Evolutionary conservation across 306 rosid genomes (phyloP).

Genomic region (Pachyrhizus erosus): DNA sequence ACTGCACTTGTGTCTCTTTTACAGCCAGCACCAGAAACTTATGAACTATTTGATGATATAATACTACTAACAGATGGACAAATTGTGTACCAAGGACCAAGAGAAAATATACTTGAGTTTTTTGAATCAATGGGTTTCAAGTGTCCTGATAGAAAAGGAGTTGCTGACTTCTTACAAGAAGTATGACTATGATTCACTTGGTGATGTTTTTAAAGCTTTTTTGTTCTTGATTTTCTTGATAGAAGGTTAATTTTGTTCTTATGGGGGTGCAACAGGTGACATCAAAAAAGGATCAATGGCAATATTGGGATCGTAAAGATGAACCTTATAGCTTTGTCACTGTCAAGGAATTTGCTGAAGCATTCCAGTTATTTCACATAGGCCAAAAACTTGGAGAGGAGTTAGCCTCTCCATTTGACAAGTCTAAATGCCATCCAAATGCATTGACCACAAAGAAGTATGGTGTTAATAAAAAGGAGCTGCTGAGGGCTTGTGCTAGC

Average conservation of each 20-base stretch:
- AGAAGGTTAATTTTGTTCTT: constrained; percentile 19
- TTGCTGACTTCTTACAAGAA: constrained; percentile 61
- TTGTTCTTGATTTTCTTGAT: not conserved
- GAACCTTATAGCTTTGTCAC: constrained; percentile 75
- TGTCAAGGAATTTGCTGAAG: constrained; percentile 70
- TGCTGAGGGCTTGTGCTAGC: constrained; percentile 71
- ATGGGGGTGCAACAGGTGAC: constrained; percentile 49
- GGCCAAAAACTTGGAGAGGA: constrained; percentile 85
- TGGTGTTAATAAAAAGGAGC: constrained; percentile 71
- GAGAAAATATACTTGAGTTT: constrained; percentile 59
- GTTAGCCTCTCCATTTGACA: constrained; percentile 72
- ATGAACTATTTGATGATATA: constrained; percentile 77
- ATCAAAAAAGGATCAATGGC: constrained; percentile 78
- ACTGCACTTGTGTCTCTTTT: constrained; percentile 82
- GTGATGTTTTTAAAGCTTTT: not conserved
- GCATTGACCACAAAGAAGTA: constrained; percentile 71
- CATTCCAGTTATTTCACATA: constrained; percentile 70
- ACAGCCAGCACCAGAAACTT: constrained; percentile 97
- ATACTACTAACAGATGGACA: constrained; percentile 62
- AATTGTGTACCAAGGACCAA: constrained; percentile 59
- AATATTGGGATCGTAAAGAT: constrained; percentile 75
- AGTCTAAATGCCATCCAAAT: constrained; percentile 66
- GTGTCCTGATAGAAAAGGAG: constrained; percentile 75
- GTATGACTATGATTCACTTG: constrained; percentile 41
- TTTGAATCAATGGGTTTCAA: constrained; percentile 78